phyloP scores from a whole-genome alignment of 495 filamentous ascomycete species.

The Penicillium chermesinum region DNA sequence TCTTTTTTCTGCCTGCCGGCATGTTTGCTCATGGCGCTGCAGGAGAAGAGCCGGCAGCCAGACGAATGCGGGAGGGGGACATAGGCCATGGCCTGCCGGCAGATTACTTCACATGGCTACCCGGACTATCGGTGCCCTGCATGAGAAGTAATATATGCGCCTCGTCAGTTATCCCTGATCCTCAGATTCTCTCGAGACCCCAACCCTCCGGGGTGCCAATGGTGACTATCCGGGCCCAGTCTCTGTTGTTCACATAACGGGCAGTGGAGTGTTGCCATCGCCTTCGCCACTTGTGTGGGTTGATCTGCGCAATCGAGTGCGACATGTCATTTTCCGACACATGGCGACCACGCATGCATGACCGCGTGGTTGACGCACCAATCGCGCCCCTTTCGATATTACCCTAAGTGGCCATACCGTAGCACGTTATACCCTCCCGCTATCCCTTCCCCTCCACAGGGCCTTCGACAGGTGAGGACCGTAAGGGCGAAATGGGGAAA shows the following conservation, averaged over 20 bases:
- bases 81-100: neutral
- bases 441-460: too few species aligned
- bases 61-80: neutral
- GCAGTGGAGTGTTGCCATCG: neutral
- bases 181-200: too few species aligned
- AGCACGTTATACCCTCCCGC: too few species aligned
- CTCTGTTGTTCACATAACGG: too few species aligned
- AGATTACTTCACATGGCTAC: constrained; percentile 12
- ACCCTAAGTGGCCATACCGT: neutral
- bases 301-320: constrained; percentile 7
- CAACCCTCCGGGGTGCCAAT: too few species aligned
- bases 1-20: neutral
- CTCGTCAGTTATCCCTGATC: neutral
- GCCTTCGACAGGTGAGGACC: too few species aligned
- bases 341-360: constrained; percentile 19
- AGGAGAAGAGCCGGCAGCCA: neutral
- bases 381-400: neutral
- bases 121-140: constrained; percentile 13
- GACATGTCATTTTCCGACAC: constrained; percentile 24
- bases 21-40: neutral
- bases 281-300: constrained; percentile 3
- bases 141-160: constrained; percentile 14
- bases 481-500: too few species aligned
- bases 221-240: too few species aligned
- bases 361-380: constrained; percentile 7